phyloP scores from a whole-genome alignment of 2,329 filamentous ascomycete species.

The Dryadomyces quercus-mongolicae region DNA sequence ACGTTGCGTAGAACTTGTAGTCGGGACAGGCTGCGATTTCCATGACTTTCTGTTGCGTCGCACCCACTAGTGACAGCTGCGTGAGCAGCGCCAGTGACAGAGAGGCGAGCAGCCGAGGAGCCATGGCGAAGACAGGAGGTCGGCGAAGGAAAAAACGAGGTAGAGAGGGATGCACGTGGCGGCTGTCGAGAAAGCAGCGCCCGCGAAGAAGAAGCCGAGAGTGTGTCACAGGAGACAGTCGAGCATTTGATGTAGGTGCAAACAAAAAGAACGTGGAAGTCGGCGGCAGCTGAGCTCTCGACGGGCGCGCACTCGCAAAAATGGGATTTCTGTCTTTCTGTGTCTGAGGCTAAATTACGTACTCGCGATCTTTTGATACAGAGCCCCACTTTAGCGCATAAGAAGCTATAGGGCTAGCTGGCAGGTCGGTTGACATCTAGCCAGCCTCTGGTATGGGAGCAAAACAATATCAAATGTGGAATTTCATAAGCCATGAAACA shows the following conservation, averaged over 20 bases:
- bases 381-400: neutral
- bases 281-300: neutral
- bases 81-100: slow-evolving; percentile 6
- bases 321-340: neutral
- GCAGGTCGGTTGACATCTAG: too few relatives aligned
- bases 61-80: slow-evolving; percentile 1
- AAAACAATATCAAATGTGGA: too few relatives aligned
- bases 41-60: slow-evolving; percentile 13
- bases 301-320: neutral
- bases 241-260: neutral
- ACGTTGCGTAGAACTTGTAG: slow-evolving; percentile 47
- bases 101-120: slow-evolving; percentile 4
- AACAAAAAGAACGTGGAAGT: neutral
- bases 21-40: slow-evolving; percentile 45
- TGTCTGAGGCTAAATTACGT: neutral
- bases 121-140: slow-evolving; percentile 6
- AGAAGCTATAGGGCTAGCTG: too few relatives aligned
- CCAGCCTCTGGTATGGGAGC: too few relatives aligned
- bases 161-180: neutral
- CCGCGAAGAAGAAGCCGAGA: neutral
- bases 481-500: too few relatives aligned
- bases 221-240: neutral
- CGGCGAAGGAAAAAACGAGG: neutral
- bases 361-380: neutral
- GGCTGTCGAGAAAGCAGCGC: neutral